phyloP scores from a whole-genome alignment of 805 yeast genomes.

The Millerozyma acaciae region DNA sequence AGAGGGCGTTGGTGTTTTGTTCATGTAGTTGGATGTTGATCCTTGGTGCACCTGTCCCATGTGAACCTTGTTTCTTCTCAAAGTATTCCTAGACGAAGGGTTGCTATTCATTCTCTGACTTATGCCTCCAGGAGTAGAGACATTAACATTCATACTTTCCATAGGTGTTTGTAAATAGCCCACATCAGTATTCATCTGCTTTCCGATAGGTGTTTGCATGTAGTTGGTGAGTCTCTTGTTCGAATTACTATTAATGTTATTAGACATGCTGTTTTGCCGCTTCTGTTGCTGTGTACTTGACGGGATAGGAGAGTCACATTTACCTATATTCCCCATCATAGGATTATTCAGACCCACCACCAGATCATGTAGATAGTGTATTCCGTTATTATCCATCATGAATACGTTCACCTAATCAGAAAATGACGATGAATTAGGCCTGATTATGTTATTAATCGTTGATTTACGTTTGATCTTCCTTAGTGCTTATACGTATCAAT shows the following conservation, averaged over 20 bases:
- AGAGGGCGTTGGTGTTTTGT: slow-evolving; percentile 40
- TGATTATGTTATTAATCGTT: neutral
- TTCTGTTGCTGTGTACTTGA: slow-evolving; percentile 27
- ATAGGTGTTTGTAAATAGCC: neutral
- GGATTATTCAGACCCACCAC: slow-evolving; percentile 4
- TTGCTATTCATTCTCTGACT: slow-evolving; percentile 8
- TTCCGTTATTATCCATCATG: slow-evolving; percentile 7
- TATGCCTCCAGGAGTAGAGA: slow-evolving; percentile 6
- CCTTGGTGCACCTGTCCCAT: slow-evolving; percentile 5
- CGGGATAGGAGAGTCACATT: slow-evolving; percentile 9
- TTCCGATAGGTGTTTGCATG: slow-evolving; percentile 10
- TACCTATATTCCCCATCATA: slow-evolving; percentile 3
- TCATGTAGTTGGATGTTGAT: slow-evolving; percentile 1
- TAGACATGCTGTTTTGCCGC: slow-evolving; percentile 38
- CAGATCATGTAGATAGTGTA: slow-evolving; percentile 6
- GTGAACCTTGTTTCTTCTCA: slow-evolving; percentile 16
- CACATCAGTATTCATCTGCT: neutral
- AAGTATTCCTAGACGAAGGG: slow-evolving; percentile 7
- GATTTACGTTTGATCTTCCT: slow-evolving; percentile 3
- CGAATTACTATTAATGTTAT: slow-evolving; percentile 27
- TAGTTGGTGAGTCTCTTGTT: slow-evolving; percentile 33
- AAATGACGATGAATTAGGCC: neutral
- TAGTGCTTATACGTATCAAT: slow-evolving; percentile 2
- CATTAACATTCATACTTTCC: neutral
- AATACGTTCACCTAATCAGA: slow-evolving; percentile 3